A percentile compares a stretch with the other conserved stretches of the same genome.
Evolutionary conservation across 2,329 filamentous ascomycete species (phyloP).

Genomic region (Pseudofabraea citricarpa): DNA sequence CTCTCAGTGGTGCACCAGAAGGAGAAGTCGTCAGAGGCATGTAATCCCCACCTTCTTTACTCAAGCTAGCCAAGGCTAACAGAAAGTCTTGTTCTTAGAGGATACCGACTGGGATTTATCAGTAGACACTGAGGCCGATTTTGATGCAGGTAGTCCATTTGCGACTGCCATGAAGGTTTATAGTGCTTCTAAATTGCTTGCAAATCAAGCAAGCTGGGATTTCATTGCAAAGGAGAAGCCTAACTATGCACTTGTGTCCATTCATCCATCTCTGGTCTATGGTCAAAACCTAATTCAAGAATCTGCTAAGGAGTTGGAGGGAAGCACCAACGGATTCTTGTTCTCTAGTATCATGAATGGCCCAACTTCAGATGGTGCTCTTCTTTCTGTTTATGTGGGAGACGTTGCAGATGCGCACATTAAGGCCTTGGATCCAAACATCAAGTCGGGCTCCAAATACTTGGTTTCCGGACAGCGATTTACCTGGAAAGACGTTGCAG

Average conservation of each 20-base stretch:
- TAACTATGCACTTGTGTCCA: constrained; percentile 4
- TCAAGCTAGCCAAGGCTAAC: neutral
- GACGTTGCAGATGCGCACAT: constrained; percentile 11
- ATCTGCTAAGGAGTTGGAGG: neutral
- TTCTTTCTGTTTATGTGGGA: constrained; percentile 1
- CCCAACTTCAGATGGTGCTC: neutral
- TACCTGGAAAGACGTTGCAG: constrained; percentile 6
- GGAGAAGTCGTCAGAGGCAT: constrained; percentile 5
- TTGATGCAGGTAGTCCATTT: neutral
- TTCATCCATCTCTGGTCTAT: constrained; percentile 7
- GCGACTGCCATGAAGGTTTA: constrained; percentile 3
- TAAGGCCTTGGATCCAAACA: constrained; percentile 2
- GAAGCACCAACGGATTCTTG: constrained; percentile 3
- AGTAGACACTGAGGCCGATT: constrained; percentile 3
- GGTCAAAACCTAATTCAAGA: constrained; percentile 7
- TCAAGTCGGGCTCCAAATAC: constrained; percentile 2
- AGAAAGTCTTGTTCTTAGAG: constrained; percentile 1
- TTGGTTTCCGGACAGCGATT: neutral
- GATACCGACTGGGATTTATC: constrained; percentile 1
- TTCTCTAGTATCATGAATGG: constrained; percentile 4
- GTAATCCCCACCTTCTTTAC: neutral
- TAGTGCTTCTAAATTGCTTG: constrained; percentile 10
- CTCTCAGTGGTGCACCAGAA: constrained; percentile 1
- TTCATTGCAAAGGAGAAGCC: constrained; percentile 7
- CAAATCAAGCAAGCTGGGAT: constrained; percentile 7